These are phyloP conservation scores for Pichia cephalocereana DNA, from an alignment of 805 yeast species.

Conservation along the genomic window DNA sequence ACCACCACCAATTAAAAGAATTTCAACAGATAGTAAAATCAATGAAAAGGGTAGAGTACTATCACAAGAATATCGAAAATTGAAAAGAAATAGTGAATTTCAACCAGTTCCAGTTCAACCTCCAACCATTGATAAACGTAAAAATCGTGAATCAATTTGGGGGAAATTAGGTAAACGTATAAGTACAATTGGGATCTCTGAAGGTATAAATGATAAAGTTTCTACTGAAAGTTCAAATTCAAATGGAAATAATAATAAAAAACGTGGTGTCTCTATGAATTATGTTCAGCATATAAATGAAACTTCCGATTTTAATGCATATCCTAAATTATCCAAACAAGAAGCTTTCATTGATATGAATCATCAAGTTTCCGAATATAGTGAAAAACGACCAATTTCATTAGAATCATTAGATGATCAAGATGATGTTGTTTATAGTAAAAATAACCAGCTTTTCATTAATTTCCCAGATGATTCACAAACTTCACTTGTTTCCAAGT, in stretches of 20 bases:
- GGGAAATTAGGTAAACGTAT: slow-evolving; percentile 4
- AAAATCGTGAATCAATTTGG: neutral
- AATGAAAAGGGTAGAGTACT: neutral
- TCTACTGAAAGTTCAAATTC: neutral
- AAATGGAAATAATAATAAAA: too few species aligned
- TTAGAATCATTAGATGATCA: neutral
- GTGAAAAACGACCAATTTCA: neutral
- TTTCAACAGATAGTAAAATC: neutral
- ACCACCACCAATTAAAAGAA: slow-evolving; percentile 1
- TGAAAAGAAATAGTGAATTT: neutral
- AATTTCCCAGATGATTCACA: slow-evolving; percentile 3
- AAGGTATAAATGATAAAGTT: neutral
- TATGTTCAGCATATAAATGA: neutral
- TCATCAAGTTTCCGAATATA: neutral
- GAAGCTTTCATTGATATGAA: neutral
- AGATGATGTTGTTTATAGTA: neutral
- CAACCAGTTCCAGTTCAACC: neutral
- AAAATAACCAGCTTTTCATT: neutral
- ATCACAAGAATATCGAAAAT: neutral
- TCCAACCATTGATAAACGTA: neutral
- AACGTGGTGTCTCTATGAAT: neutral
- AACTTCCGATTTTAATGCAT: too few species aligned
- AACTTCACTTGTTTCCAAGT: neutral
- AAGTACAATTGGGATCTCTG: neutral
- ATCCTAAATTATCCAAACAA: neutral